Conservation (phyloP, 495 filamentous ascomycete genomes). For the Cenococcum geophilum region DNA sequence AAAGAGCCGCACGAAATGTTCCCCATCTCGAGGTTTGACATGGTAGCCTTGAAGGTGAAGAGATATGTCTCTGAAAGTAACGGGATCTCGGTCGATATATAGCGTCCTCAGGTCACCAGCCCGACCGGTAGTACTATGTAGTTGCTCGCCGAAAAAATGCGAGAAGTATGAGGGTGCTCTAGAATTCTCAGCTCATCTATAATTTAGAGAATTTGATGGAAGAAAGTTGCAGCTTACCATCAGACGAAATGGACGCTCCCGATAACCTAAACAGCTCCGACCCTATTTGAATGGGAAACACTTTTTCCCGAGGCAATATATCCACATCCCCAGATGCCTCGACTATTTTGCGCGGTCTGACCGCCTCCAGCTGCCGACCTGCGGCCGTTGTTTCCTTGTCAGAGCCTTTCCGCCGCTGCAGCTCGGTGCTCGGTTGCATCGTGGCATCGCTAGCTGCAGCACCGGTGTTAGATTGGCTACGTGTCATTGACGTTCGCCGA, state of each 20-base stretch:
- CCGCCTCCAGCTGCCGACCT: conserved; percentile 2
- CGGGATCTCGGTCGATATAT: conserved; percentile 92
- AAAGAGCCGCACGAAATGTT: conserved; percentile 85
- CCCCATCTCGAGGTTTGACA: conserved; percentile 71
- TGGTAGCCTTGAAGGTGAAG: conserved; percentile 93
- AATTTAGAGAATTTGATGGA: background rate
- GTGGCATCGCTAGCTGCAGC: conserved; percentile 7
- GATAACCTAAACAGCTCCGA: conserved; percentile 86
- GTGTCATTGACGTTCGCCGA: conserved; percentile 19
- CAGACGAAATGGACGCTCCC: conserved; percentile 89
- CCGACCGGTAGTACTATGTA: conserved; percentile 55
- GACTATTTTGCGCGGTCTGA: conserved; percentile 19
- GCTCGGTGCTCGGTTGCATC: conserved; percentile 10
- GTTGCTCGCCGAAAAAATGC: conserved; percentile 81
- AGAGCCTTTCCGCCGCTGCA: conserved; percentile 17
- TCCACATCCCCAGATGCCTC: conserved; percentile 18
- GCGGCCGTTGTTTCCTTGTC: conserved; percentile 21
- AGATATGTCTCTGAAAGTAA: conserved; percentile 82
- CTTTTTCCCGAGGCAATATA: conserved; percentile 52
- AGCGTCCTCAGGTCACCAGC: conserved; percentile 61
- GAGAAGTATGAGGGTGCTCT: conserved; percentile 98
- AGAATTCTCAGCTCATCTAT: conserved; percentile 44
- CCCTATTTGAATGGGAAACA: conserved; percentile 93
- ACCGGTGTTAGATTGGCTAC: conserved; percentile 2
- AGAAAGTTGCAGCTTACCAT: conserved; percentile 58